A percentile compares a stretch with the other conserved stretches of the same genome.
Evolutionary conservation across 169 alveolate species (phyloP).

Genomic region (Blepharisma undulans): DNA sequence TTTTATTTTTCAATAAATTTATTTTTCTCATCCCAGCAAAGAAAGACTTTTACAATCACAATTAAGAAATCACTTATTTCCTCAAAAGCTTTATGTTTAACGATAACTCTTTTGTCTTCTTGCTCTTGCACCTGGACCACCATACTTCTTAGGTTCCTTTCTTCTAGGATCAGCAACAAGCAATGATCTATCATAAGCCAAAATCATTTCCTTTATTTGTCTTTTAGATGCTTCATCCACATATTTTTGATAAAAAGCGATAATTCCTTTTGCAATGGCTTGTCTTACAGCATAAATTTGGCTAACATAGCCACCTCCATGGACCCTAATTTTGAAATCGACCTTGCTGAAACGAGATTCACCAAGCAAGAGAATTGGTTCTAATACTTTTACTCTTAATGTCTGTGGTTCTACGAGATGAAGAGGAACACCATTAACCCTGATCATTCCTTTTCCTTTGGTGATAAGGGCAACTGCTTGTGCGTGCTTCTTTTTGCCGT

Average conservation of each 20-base stretch:
- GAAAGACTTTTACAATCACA: neutral
- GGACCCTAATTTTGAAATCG: slow-evolving; percentile 97
- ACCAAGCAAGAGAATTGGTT: slow-evolving; percentile 97
- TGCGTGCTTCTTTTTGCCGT: slow-evolving; percentile 99
- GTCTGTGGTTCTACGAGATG: slow-evolving; percentile 93
- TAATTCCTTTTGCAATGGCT: slow-evolving; percentile 98
- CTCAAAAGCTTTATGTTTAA: slow-evolving; percentile 53
- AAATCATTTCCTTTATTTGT: slow-evolving; percentile 92
- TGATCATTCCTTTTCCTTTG: slow-evolving; percentile 93
- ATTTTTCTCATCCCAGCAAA: too few species aligned
- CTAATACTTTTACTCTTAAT: slow-evolving; percentile 95
- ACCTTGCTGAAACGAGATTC: slow-evolving; percentile 90
- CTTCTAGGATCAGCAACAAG: slow-evolving; percentile 99
- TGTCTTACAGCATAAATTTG: slow-evolving; percentile 96
- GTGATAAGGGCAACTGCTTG: slow-evolving; percentile 97
- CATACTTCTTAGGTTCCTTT: slow-evolving; percentile 99
- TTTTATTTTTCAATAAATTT: neutral
- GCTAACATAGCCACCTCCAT: slow-evolving; percentile 98
- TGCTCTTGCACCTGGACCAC: slow-evolving; percentile 99
- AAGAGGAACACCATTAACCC: slow-evolving; percentile 95
- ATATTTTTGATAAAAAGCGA: slow-evolving; percentile 96
- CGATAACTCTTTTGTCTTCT: slow-evolving; percentile 99
- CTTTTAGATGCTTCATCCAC: slow-evolving; percentile 95
- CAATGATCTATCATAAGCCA: slow-evolving; percentile 97
- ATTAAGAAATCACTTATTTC: neutral